Evolutionary conservation across 331 rosid species (phyloP), one percentile per base, ranked within the genome.

Genomic region (Rosa hybrid): DNA sequence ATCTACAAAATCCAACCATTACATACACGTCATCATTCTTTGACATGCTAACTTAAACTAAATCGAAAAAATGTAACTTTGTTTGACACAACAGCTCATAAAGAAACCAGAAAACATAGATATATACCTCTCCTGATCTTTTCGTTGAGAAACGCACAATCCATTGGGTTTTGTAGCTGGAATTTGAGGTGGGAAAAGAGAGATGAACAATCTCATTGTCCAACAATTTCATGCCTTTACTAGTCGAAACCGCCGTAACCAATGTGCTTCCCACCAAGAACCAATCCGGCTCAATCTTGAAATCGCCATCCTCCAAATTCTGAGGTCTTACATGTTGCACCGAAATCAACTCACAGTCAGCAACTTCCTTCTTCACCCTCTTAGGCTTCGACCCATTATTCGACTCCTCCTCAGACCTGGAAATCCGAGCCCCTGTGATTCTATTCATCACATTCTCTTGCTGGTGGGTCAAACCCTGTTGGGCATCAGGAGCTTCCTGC

Each of bases 131-230:
- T 84, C 98, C 98, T 27, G 75, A 86, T 50, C 96, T 94, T 56
- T 89, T 89, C 30, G 98, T 94, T 18, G 93, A 89, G 67, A 89
- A 81, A 18, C 98, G 96, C 86, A 91, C 93, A 62, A 94, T 92
- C 90, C 88, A 89, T 27, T 68, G 85, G 0, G 84, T 53, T 72
- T 89, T 84, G 18, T 8, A 60, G 39, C 75, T 85, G 44, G 78
- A 77, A 76, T 39, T 50, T 6, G 81, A 21, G 2, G 46, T 20
- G 42, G 90, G 85, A 69, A 88, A 90, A 68, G 78, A 68, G 65
- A 94, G 90, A 79, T 86, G 68, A 49, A 92, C 89, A 71, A 94
- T 88, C 84, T 94, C 98, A 70, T 94, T 92, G 77, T 94, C 97
- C 50, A 79, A 87, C 81, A 94, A 73, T 46, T 84, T 89, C 51